Base-by-base conservation (phyloP, 2,329 filamentous ascomycete species). In the Aspergillus caelatus region DNA sequence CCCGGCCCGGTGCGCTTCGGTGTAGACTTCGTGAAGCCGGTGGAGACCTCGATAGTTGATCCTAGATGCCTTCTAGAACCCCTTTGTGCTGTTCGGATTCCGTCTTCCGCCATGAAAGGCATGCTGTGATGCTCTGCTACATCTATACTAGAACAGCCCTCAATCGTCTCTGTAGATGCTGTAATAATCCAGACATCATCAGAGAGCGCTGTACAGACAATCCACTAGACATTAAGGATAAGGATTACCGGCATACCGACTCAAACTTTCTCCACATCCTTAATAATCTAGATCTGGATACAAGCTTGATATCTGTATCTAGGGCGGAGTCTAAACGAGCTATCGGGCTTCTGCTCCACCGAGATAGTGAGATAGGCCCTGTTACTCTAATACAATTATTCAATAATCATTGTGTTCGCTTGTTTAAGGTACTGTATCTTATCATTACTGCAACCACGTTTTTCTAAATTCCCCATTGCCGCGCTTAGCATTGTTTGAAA, bases 1-100 rank as follows among this genome's bases (percentile, higher is more conserved):
- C 52, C 52, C 52, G 52, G 32, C 32, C 52, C 52, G 52, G 52
- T 55, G 52, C 32, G 32, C 34, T 26, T 55, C 52, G 52, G 52
- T 55, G 52, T 55, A 48, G 43, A 28, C 52, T 55, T 55, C 30
- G 34, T 55, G 30, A 39, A 54, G 50, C 50, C 26, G 50, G 50
- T 53, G 50, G 50, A 28, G 16, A 53, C 50, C 26, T 53, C 4
- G 14, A 32, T 28, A 53, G 23, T n/a, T 32, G 2, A 41, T n/a
- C 39, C 48, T 26, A 8, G 14, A 52, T 7, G 28, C 5, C 48
- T 52, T 30, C 48, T 19, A 32, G 48, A 52, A 52, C 9, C 28
- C 19, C 28, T 21, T 11, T 21, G 28, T 21, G 23, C 28, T 14
- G 28, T 1, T 32, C 28, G 46, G 46, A 54, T 23, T 23, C 52